A percentile compares a stretch with the other conserved stretches of the same genome.
phyloP scores from a whole-genome alignment of 83 land plant genomes.

The Picea abies region DNA sequence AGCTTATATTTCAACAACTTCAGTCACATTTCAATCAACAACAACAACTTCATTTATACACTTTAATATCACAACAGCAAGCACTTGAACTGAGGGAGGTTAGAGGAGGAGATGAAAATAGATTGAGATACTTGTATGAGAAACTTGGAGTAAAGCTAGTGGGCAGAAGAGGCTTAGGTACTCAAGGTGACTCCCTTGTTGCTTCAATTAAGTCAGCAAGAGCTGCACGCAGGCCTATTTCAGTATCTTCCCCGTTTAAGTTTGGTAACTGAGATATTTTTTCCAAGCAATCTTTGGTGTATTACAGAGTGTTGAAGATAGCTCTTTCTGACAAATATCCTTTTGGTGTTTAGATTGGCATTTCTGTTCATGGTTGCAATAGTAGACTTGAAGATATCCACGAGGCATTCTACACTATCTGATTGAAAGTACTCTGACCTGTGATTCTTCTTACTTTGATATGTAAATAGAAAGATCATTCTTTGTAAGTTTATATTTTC shows the following conservation, averaged over 20 bases:
- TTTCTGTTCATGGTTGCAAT: too few species aligned
- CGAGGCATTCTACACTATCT: too few species aligned
- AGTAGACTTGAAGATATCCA: too few species aligned
- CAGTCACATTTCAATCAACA: slow-evolving; percentile 76
- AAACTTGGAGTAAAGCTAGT: slow-evolving; percentile 91
- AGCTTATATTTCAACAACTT: slow-evolving; percentile 66
- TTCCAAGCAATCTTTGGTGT: too few species aligned
- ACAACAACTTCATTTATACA: slow-evolving; percentile 82
- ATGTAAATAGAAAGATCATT: too few species aligned
- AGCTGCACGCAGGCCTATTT: slow-evolving; percentile 44
- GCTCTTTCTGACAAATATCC: too few species aligned
- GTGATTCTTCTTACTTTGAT: too few species aligned
- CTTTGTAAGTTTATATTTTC: too few species aligned
- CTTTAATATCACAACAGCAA: slow-evolving; percentile 84
- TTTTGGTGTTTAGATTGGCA: too few species aligned
- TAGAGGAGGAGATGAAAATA: slow-evolving; percentile 88
- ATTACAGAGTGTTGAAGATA: too few species aligned
- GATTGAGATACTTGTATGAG: slow-evolving; percentile 71
- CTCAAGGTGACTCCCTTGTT: slow-evolving; percentile 80
- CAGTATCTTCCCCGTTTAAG: slow-evolving; percentile 16
- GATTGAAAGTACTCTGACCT: too few species aligned
- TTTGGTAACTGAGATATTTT: too few species aligned
- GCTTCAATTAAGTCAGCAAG: slow-evolving; percentile 82
- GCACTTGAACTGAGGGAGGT: slow-evolving; percentile 93
- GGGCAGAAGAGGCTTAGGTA: slow-evolving; percentile 93